These are phyloP conservation scores for Fonsecaea monophora DNA, from an alignment of 2,329 filamentous ascomycete genomes.

Conservation along the genomic window DNA sequence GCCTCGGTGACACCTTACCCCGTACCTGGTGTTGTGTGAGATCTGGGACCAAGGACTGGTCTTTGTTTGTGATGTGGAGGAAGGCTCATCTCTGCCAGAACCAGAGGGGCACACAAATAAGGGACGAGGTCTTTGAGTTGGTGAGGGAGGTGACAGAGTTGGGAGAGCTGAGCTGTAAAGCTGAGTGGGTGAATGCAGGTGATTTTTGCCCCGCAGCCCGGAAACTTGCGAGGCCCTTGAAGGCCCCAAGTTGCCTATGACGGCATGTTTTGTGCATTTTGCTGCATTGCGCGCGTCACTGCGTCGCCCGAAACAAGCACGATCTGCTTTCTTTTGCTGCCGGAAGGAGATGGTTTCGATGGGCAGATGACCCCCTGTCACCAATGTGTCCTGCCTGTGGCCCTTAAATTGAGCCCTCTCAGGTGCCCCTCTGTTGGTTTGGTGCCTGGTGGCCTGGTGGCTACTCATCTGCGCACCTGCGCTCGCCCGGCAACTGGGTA, in stretches of 20 bases:
- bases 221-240: not conserved
- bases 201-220: not conserved
- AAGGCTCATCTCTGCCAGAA: conserved; percentile 4
- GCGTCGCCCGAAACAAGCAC: conserved; percentile 1
- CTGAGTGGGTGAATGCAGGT: not conserved
- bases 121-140: not conserved
- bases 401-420: not conserved
- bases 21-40: not conserved
- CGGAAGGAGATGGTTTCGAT: not conserved
- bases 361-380: no score
- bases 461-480: no score
- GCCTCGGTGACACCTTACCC: conserved; percentile 8
- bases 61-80: not conserved
- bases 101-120: not conserved
- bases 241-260: not conserved
- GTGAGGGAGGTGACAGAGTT: not conserved
- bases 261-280: not conserved
- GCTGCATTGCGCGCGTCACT: not conserved
- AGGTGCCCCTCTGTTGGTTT: not conserved
- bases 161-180: not conserved
- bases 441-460: no score
- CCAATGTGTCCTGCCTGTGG: not conserved
- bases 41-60: not conserved
- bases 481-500: no score
- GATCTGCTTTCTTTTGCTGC: conserved; percentile 1